Percentiles rank a stretch among this genome's conserved stretches.
Evolutionary conservation across 495 filamentous ascomycete genomes (phyloP).

Genomic region (Terfezia boudieri): DNA sequence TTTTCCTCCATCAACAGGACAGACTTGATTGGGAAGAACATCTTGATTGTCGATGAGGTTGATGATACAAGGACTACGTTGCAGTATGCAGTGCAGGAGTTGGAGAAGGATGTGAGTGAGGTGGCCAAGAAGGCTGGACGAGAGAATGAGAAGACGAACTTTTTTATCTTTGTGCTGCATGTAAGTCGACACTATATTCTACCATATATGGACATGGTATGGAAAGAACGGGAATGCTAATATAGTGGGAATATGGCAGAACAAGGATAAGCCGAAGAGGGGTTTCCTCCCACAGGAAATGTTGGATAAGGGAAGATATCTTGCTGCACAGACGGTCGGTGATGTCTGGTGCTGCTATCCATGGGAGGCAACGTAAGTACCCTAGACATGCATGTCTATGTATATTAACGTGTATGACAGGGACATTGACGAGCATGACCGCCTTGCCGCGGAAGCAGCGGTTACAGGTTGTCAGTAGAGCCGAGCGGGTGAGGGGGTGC

Average conservation of each 20-base stretch:
- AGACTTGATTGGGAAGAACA: conserved; percentile 82
- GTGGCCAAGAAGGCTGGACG: conserved; percentile 49
- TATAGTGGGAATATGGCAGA: conserved; percentile 26
- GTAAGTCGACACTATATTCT: conserved; percentile 29
- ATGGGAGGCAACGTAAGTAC: conserved; percentile 72
- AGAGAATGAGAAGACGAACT: conserved; percentile 45
- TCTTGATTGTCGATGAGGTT: conserved; percentile 96
- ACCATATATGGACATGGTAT: not conserved
- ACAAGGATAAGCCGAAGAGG: conserved; percentile 93
- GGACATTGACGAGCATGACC: conserved; percentile 86
- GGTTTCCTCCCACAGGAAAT: conserved; percentile 62
- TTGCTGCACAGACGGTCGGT: conserved; percentile 64
- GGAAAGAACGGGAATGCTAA: not conserved
- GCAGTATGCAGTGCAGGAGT: conserved; percentile 86
- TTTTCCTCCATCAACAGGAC: conserved; percentile 65
- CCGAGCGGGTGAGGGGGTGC: too few relatives aligned
- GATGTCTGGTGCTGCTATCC: conserved; percentile 99
- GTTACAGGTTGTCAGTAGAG: conserved; percentile 23
- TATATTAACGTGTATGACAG: conserved; percentile 20
- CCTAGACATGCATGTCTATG: conserved; percentile 1
- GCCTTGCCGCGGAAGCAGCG: conserved; percentile 27
- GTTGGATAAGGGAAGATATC: conserved; percentile 50
- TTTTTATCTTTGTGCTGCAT: conserved; percentile 86
- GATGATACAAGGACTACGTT: conserved; percentile 94
- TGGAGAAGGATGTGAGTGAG: conserved; percentile 84